These are phyloP conservation scores for Penicillium mononematosum DNA, from an alignment of 495 filamentous ascomycete species.

Conservation along the genomic window DNA sequence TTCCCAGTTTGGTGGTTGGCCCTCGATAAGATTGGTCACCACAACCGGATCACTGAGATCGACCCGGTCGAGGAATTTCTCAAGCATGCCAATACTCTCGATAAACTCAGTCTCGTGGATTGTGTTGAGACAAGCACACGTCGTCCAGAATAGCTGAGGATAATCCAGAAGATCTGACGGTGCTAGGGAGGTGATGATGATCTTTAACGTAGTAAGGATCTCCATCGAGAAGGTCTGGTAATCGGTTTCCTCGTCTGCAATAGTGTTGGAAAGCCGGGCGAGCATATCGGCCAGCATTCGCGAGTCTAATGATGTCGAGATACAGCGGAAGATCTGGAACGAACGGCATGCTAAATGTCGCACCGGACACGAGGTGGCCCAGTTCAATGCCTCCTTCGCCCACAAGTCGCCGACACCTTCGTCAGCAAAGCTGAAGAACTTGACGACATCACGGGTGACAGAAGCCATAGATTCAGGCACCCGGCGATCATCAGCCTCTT, in stretches of 20 bases:
- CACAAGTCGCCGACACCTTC: constrained; percentile 87
- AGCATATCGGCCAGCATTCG: constrained; percentile 96
- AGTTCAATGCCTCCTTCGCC: constrained; percentile 83
- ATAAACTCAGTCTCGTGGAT: constrained; percentile 94
- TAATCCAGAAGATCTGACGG: constrained; percentile 76
- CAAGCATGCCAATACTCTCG: constrained; percentile 88
- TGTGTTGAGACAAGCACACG: constrained; percentile 90
- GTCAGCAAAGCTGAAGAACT: constrained; percentile 79
- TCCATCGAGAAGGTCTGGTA: constrained; percentile 97
- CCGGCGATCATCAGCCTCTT: constrained; percentile 63
- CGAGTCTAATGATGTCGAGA: constrained; percentile 84
- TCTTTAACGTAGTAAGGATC: constrained; percentile 88
- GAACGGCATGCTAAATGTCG: constrained; percentile 92
- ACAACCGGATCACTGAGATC: constrained; percentile 72
- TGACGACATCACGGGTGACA: constrained; percentile 75
- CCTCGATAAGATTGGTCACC: constrained; percentile 67
- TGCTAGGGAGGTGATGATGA: constrained; percentile 81
- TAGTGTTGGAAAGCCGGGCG: constrained; percentile 88
- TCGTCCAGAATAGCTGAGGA: constrained; percentile 96
- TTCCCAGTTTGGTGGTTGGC: constrained; percentile 84
- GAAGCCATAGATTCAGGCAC: constrained; percentile 87
- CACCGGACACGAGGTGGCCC: constrained; percentile 97
- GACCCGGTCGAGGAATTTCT: constrained; percentile 78
- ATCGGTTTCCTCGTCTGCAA: constrained; percentile 87
- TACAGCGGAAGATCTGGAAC: constrained; percentile 95